A percentile compares a stretch with the other conserved stretches of the same genome.
These are phyloP conservation scores for Coemansia sp. DNA, from an alignment of 192 early-diverging fungal species.

Conservation along the genomic window DNA sequence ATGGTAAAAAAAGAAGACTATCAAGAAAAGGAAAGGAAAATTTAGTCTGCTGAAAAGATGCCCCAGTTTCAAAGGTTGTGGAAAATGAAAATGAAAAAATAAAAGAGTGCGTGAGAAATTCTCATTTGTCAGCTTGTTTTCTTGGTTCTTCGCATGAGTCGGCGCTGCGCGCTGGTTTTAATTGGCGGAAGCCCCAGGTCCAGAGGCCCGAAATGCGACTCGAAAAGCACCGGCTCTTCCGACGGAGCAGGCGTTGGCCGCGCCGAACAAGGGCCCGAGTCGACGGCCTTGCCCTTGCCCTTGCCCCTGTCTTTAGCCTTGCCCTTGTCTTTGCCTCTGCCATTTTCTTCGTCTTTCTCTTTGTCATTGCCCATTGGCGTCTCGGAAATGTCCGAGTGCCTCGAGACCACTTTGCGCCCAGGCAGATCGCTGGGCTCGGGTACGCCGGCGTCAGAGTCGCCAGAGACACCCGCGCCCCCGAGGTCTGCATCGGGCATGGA, in stretches of 20 bases:
- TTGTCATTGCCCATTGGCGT: background rate
- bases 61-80: background rate
- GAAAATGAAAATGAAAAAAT: constrained; percentile 5
- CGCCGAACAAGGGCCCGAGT: background rate
- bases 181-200: constrained; percentile 49
- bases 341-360: constrained; percentile 5
- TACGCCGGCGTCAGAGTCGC: no score
- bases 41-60: background rate
- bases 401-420: background rate
- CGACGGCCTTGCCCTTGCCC: constrained; percentile 22
- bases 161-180: constrained; percentile 44
- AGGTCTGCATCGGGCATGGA: no score
- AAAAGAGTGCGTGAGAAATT: constrained; percentile 3
- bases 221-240: constrained; percentile 20
- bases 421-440: no score
- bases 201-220: constrained; percentile 47
- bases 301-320: constrained; percentile 7
- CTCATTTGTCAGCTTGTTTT: constrained; percentile 5
- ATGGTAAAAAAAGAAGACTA: no score
- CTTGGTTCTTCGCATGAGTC: constrained; percentile 36
- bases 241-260: background rate
- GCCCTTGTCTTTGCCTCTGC: background rate
- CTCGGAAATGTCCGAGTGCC: background rate
- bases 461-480: no score
- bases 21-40: constrained; percentile 4